These are phyloP conservation scores for Scedosporium dehoogii DNA, from an alignment of 2,329 filamentous ascomycete genomes.

Conservation along the genomic window DNA sequence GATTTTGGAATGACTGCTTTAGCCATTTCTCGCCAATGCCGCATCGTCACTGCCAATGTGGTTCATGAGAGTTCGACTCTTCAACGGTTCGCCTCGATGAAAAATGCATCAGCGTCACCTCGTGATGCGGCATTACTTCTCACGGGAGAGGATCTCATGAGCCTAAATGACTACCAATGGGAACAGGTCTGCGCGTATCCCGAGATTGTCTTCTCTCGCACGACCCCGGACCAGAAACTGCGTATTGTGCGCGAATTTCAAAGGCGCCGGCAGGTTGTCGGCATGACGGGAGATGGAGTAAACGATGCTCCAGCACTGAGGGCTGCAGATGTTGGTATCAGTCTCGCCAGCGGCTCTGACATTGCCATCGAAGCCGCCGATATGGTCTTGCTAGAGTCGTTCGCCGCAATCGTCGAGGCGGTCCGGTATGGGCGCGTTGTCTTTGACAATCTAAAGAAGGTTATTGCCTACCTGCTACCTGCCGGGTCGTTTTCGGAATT, in stretches of 20 bases:
- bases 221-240: conserved; percentile 57
- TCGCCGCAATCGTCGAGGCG: conserved; percentile 73
- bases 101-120: conserved; percentile 8
- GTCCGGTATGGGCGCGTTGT: conserved; percentile 71
- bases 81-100: conserved; percentile 6
- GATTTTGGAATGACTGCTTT: conserved; percentile 42
- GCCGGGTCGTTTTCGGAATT: conserved; percentile 69
- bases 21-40: conserved; percentile 41
- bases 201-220: conserved; percentile 46
- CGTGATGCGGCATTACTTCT: conserved; percentile 46
- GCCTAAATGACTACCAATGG: conserved; percentile 61
- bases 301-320: conserved; percentile 77
- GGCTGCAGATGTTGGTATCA: conserved; percentile 73
- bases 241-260: conserved; percentile 71
- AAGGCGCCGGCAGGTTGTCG: conserved; percentile 53
- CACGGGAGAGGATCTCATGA: conserved; percentile 55
- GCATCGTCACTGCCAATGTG: conserved; percentile 47
- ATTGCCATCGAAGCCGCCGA: conserved; percentile 78
- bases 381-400: conserved; percentile 83
- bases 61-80: conserved; percentile 12
- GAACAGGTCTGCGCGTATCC: conserved; percentile 52
- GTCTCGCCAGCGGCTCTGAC: conserved; percentile 75
- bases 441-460: conserved; percentile 68
- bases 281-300: conserved; percentile 74
- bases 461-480: conserved; percentile 63